These are phyloP conservation scores for Calonectria hongkongensis DNA, from an alignment of 2,329 filamentous ascomycete genomes.

Conservation along the genomic window DNA sequence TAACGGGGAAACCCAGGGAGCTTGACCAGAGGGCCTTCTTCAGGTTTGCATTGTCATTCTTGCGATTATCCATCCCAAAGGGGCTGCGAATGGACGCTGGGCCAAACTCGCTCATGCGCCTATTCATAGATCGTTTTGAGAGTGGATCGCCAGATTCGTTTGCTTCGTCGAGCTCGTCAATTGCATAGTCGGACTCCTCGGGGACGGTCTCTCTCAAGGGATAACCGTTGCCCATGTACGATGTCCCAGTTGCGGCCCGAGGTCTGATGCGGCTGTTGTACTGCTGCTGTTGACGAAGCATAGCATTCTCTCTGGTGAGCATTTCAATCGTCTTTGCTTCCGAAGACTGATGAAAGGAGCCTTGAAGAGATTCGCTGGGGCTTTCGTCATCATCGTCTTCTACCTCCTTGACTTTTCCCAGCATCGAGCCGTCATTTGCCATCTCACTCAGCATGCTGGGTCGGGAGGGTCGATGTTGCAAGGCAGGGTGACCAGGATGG, in stretches of 20 bases:
- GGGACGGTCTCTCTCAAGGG: slow-evolving; percentile 76
- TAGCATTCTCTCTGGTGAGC: slow-evolving; percentile 77
- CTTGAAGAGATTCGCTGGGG: slow-evolving; percentile 68
- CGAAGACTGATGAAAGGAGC: slow-evolving; percentile 71
- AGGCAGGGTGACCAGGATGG: slow-evolving; percentile 79
- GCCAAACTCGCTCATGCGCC: slow-evolving; percentile 76
- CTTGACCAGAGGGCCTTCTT: slow-evolving; percentile 84
- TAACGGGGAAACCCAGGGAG: slow-evolving; percentile 79
- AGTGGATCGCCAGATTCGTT: slow-evolving; percentile 70
- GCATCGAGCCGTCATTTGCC: slow-evolving; percentile 76
- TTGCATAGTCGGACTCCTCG: slow-evolving; percentile 82
- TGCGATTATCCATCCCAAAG: slow-evolving; percentile 75
- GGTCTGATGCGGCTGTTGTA: slow-evolving; percentile 74
- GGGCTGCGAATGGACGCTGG: slow-evolving; percentile 67
- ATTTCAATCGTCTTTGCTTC: slow-evolving; percentile 79
- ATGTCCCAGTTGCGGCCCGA: slow-evolving; percentile 73
- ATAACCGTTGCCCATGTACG: slow-evolving; percentile 75
- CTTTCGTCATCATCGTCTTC: slow-evolving; percentile 80
- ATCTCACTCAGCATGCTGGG: slow-evolving; percentile 85
- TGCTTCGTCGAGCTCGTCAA: slow-evolving; percentile 81
- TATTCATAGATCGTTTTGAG: slow-evolving; percentile 66
- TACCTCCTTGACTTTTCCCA: slow-evolving; percentile 82
- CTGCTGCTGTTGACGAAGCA: slow-evolving; percentile 74
- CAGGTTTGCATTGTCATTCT: slow-evolving; percentile 74
- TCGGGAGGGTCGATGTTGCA: slow-evolving; percentile 88